Conservation (phyloP, 345 rosid species). For the Cardamine chenopodiifolia region DNA sequence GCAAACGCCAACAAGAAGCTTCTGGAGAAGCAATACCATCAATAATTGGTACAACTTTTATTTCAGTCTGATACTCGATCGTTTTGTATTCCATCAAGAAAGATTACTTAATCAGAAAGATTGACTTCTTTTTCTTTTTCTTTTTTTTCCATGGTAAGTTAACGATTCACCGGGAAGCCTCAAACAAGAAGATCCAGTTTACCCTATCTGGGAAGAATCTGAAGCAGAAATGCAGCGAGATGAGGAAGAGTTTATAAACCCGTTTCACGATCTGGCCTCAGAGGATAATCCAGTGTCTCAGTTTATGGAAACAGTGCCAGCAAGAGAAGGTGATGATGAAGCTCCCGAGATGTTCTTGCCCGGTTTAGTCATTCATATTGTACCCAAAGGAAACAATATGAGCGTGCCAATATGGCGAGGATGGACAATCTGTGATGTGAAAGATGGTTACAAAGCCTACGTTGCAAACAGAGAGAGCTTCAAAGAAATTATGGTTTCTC, state of each 20-base stretch:
- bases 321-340: slow-evolving; percentile 37
- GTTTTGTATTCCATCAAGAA: background rate
- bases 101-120: background rate
- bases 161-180: slow-evolving; percentile 16
- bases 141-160: slow-evolving; percentile 7
- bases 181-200: slow-evolving; percentile 26
- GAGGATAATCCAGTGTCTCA: slow-evolving; percentile 59
- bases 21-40: slow-evolving; percentile 26
- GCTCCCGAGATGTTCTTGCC: slow-evolving; percentile 77
- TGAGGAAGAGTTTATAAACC: slow-evolving; percentile 39
- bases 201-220: slow-evolving; percentile 40
- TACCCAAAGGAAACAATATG: slow-evolving; percentile 47
- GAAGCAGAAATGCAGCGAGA: slow-evolving; percentile 26
- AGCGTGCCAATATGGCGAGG: slow-evolving; percentile 58
- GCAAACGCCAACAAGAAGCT: slow-evolving; percentile 44
- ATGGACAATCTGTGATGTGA: slow-evolving; percentile 50
- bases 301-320: slow-evolving; percentile 65
- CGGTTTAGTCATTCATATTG: slow-evolving; percentile 74
- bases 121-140: slow-evolving; percentile 9
- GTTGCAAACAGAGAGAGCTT: slow-evolving; percentile 68
- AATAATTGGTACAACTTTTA: slow-evolving; percentile 36
- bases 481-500: slow-evolving; percentile 75
- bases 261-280: slow-evolving; percentile 35
- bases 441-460: slow-evolving; percentile 58
- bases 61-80: slow-evolving; percentile 1